Conservation (phyloP, 2,329 filamentous ascomycete species). For the Phialocephala sp. region DNA sequence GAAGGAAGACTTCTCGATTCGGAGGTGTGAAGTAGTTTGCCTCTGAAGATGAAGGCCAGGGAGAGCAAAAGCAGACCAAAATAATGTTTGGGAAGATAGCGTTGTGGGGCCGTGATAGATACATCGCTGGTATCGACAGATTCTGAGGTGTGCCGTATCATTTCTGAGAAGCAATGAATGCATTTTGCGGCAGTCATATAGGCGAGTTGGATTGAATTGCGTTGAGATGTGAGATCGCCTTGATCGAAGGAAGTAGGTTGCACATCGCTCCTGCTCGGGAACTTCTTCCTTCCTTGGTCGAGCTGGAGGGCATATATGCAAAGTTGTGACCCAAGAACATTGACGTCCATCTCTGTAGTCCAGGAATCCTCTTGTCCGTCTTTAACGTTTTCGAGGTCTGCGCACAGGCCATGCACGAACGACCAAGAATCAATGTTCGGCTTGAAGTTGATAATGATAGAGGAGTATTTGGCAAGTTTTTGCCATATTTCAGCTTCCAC, state of each 20-base stretch:
- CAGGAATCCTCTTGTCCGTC: slow-evolving; percentile 18
- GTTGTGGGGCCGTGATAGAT: neutral
- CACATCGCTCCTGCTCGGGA: neutral
- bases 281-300: slow-evolving; percentile 7
- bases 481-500: neutral
- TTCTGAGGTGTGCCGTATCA: neutral
- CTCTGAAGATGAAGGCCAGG: slow-evolving; percentile 19
- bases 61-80: slow-evolving; percentile 20
- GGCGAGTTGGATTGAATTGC: neutral
- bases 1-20: neutral
- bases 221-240: neutral
- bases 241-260: neutral
- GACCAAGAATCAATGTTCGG: slow-evolving; percentile 16
- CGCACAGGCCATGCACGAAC: slow-evolving; percentile 17
- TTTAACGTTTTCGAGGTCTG: slow-evolving; percentile 18
- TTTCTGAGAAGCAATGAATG: slow-evolving; percentile 5
- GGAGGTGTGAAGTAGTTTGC: slow-evolving; percentile 7
- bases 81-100: slow-evolving; percentile 21
- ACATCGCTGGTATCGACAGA: neutral
- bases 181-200: neutral
- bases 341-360: slow-evolving; percentile 21
- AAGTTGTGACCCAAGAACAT: slow-evolving; percentile 21
- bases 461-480: neutral
- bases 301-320: slow-evolving; percentile 21
- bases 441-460: slow-evolving; percentile 6